Conservation (phyloP, 2,329 filamentous ascomycete species). For the Diplocarpon mali region DNA sequence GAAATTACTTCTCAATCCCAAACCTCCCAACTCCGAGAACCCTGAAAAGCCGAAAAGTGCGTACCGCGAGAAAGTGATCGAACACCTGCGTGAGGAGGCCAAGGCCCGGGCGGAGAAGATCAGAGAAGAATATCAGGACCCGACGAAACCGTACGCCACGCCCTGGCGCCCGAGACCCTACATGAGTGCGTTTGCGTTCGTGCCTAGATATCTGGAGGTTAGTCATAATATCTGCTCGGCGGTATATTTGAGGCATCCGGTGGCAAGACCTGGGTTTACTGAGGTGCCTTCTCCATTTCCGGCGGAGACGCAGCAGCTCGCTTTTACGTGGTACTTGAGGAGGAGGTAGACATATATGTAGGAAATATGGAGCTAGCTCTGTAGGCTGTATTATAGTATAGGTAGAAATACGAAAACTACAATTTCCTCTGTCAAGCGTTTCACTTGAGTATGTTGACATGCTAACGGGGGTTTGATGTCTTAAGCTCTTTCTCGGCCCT, state of each 20-base stretch:
- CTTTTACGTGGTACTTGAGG: constrained; percentile 84
- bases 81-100: constrained; percentile 20
- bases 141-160: constrained; percentile 72
- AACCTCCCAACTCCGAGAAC: neutral
- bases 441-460: too few relatives aligned
- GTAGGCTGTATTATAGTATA: constrained; percentile 14
- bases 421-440: constrained; percentile 1
- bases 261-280: constrained; percentile 67
- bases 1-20: neutral
- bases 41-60: neutral
- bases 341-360: constrained; percentile 23
- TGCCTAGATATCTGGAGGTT: constrained; percentile 91
- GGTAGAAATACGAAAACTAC: constrained; percentile 3
- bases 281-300: constrained; percentile 80
- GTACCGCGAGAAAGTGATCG: constrained; percentile 18
- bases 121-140: constrained; percentile 67
- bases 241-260: constrained; percentile 88
- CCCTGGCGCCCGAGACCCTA: constrained; percentile 81
- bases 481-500: too few relatives aligned
- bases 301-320: constrained; percentile 60
- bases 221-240: constrained; percentile 95
- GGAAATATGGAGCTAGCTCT: constrained; percentile 1
- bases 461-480: too few relatives aligned
- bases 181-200: constrained; percentile 89
- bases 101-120: constrained; percentile 49